Percentiles rank a stretch among this genome's conserved stretches.
Evolutionary conservation across 805 yeast genomes (phyloP).

Genomic region (Ogataea minuta): DNA sequence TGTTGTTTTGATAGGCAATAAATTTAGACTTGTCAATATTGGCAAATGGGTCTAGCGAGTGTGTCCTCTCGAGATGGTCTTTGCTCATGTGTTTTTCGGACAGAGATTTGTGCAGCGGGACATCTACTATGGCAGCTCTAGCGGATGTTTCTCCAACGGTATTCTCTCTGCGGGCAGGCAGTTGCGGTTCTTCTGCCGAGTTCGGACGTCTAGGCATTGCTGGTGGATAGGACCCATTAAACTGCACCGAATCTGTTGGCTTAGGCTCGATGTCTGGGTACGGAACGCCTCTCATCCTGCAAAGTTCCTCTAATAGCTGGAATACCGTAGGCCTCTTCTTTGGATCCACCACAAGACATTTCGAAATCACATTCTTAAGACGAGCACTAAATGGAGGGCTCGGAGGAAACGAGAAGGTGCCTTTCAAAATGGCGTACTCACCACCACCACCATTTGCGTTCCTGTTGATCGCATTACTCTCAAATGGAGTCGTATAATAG

Average conservation of each 20-base stretch:
- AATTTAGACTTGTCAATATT: conserved; percentile 40
- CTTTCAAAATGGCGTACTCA: conserved; percentile 61
- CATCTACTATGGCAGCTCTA: conserved; percentile 4
- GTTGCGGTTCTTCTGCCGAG: conserved; percentile 7
- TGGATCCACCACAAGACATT: conserved; percentile 64
- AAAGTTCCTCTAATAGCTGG: conserved; percentile 67
- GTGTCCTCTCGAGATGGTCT: background rate
- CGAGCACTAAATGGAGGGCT: conserved; percentile 59
- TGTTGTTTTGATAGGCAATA: conserved; percentile 17
- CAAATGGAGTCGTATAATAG: conserved; percentile 83
- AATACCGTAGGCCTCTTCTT: conserved; percentile 69
- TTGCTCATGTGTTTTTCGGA: conserved; percentile 16
- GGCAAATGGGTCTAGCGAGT: conserved; percentile 40
- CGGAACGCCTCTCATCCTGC: conserved; percentile 53
- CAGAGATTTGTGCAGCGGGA: conserved; percentile 16
- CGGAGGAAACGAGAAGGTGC: conserved; percentile 51
- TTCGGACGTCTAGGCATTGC: conserved; percentile 4
- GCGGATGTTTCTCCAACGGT: conserved; percentile 14
- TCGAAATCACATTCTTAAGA: conserved; percentile 60
- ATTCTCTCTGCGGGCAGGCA: conserved; percentile 21
- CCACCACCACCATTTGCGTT: conserved; percentile 41
- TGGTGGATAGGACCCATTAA: background rate
- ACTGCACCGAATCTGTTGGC: conserved; percentile 15
- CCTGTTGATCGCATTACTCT: conserved; percentile 41
- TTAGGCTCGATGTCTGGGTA: conserved; percentile 33